Evolutionary conservation across 208 protist genomes (phyloP).

Genomic region (Acanthamoeba royreba): DNA sequence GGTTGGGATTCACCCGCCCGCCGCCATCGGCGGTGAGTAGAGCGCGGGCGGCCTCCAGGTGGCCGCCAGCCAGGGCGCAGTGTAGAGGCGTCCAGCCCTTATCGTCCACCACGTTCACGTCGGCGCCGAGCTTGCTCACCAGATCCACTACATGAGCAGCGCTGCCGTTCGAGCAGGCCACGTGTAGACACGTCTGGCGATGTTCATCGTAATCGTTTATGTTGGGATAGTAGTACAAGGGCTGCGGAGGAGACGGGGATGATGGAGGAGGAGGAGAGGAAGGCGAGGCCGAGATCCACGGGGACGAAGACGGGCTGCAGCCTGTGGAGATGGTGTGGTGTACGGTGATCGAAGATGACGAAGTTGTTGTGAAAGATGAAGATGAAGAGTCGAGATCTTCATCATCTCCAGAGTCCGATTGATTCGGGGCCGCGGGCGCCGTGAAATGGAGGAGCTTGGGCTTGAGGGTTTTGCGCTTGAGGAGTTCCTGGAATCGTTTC

Average conservation of each 20-base stretch:
- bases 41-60: not conserved
- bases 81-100: not conserved
- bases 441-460: not conserved
- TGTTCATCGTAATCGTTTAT: slow-evolving; percentile 23
- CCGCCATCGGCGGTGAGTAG: not conserved
- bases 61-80: not conserved
- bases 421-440: too few relatives aligned
- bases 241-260: not conserved
- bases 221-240: slow-evolving; percentile 13
- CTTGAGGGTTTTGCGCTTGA: not conserved
- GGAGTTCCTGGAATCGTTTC: not conserved
- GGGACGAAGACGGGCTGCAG: too few relatives aligned
- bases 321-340: not conserved
- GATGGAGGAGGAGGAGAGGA: not conserved
- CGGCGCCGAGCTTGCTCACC: not conserved
- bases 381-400: not conserved
- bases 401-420: not conserved
- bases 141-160: not conserved
- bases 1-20: not conserved
- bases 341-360: not conserved
- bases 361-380: not conserved
- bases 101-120: not conserved
- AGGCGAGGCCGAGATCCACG: too few relatives aligned
- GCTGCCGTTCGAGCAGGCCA: slow-evolving; percentile 16
- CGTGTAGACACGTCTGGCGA: not conserved